Evolutionary conservation across 805 yeast species (phyloP), one percentile per base, ranked within the genome.

Genomic region (Suhomyces faveliae): DNA sequence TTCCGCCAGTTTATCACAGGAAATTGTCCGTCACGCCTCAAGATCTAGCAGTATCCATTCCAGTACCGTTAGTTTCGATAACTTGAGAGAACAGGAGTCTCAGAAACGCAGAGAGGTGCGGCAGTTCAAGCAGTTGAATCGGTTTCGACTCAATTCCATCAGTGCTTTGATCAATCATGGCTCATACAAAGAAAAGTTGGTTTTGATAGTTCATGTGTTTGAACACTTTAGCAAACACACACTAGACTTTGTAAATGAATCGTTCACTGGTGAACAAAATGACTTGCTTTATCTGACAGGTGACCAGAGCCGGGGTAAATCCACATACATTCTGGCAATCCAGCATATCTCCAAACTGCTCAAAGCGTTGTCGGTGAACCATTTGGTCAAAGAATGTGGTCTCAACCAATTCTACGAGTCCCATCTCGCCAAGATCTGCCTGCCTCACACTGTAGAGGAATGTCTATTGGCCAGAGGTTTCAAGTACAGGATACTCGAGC

Each of bases 131-230:
- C 39, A 30, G 51, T 40, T 41, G 44, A 52, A 39, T 40, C 44
- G 40, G 12, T 40, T 46, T 38, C 39, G 19, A 42, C 41, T 49
- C 27, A 43, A 47, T 25, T 60, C 59, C 1, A 40, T 63, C 15
- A 55, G 68, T 22, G 51, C 64, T 1, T 54, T 66, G 10, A 35
- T 67, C 1, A 33, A 44, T 7, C 35, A 57, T 38, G 72, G 73
- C 0, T 49, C 68, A 1, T 68, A 68, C 46, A 66, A 64, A 37
- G 69, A 65, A 47, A 68, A 65, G 47, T 51, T 61, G 8, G 47
- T 43, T 7, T 45, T 56, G 37, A 51, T 64, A 17, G 52, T 60
- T 9, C 37, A 57, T 13, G 53, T 63, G 27, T 52, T 57, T 39
- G 58, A 61, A 15, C 19, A 48, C 6, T 52, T 64, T 22, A 48